These are phyloP conservation scores for Podaxis rugospora DNA, from an alignment of 768 basidiomycete genomes.

Conservation along the genomic window DNA sequence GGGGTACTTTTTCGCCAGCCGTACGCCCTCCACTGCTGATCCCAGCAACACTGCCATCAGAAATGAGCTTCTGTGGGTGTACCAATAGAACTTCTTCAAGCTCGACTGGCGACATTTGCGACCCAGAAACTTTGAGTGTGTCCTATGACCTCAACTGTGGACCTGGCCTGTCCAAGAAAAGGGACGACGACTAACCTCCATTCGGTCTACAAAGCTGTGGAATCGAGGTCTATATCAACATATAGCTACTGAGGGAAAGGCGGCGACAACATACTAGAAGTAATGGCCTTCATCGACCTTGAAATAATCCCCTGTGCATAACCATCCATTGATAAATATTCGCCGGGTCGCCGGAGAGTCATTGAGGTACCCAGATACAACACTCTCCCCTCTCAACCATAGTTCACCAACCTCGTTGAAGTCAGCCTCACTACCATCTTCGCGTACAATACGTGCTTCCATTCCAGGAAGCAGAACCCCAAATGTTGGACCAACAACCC, in stretches of 20 bases:
- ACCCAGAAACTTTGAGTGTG: constrained; percentile 73
- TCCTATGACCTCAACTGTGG: constrained; percentile 37
- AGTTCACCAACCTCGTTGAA: constrained; percentile 64
- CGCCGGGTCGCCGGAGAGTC: constrained; percentile 59
- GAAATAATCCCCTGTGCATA: constrained; percentile 70
- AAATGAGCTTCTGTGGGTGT: constrained; percentile 56
- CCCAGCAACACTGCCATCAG: constrained; percentile 67
- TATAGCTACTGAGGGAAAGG: neutral
- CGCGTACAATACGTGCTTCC: constrained; percentile 54
- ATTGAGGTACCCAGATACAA: constrained; percentile 67
- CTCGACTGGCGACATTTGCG: constrained; percentile 78
- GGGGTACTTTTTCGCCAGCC: constrained; percentile 63
- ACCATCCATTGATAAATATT: constrained; percentile 69
- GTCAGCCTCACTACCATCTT: constrained; percentile 51
- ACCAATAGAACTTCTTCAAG: constrained; percentile 62
- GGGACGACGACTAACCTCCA: constrained; percentile 42
- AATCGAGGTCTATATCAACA: neutral
- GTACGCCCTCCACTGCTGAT: constrained; percentile 67
- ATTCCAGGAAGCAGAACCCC: constrained; percentile 59
- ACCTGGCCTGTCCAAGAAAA: too few relatives aligned
- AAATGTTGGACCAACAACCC: too few relatives aligned
- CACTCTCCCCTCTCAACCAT: constrained; percentile 47
- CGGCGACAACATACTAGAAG: constrained; percentile 48
- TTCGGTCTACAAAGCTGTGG: constrained; percentile 65
- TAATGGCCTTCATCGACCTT: constrained; percentile 51